phyloP scores from a whole-genome alignment of 176 grass and related monocot species.

The Guadua angustifolia region DNA sequence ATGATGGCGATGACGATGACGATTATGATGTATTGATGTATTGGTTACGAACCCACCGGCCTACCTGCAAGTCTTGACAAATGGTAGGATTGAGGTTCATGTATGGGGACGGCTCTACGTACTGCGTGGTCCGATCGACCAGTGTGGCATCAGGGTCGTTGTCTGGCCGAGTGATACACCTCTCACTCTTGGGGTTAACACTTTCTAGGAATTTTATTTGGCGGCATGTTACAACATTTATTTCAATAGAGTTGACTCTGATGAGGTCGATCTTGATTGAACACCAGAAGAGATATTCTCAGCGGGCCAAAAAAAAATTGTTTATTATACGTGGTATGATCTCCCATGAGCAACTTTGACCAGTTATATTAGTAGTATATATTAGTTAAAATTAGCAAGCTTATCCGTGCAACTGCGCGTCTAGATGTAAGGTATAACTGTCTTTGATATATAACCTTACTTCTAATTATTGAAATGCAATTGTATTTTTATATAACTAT shows the following conservation, averaged over 20 bases:
- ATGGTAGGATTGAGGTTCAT: neutral
- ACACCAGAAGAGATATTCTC: neutral
- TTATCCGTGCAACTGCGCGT: too few species aligned
- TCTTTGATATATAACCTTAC: too few species aligned
- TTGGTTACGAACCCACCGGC: neutral
- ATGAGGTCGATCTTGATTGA: neutral
- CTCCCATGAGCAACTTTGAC: neutral
- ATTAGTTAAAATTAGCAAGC: too few species aligned
- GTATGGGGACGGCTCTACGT: neutral
- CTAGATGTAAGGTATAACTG: too few species aligned
- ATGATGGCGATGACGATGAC: neutral
- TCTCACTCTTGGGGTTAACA: neutral
- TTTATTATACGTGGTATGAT: too few species aligned
- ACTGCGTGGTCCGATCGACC: neutral
- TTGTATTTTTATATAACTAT: too few species aligned
- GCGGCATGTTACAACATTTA: neutral
- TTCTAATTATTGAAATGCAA: too few species aligned
- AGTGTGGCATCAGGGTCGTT: neutral
- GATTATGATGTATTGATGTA: too few species aligned
- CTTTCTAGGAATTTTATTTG: too few species aligned
- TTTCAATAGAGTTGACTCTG: neutral
- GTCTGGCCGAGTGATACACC: neutral
- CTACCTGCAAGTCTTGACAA: too few species aligned
- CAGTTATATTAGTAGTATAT: neutral
- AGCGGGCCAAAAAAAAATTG: too few species aligned